phyloP scores from a whole-genome alignment of 2,329 filamentous ascomycete genomes.

The Aspergillus sp. region DNA sequence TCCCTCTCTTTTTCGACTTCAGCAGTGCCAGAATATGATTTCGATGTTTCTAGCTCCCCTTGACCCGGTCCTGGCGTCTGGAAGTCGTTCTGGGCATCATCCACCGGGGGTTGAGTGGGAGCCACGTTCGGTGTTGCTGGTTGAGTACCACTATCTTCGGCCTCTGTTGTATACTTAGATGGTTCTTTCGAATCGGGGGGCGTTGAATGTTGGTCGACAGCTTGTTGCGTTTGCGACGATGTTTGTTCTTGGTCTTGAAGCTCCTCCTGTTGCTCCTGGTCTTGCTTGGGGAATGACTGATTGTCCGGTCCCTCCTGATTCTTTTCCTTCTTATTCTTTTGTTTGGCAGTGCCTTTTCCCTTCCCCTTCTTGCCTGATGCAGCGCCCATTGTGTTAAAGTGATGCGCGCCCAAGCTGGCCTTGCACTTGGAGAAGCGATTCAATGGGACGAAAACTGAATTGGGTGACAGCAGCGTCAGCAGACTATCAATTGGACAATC shows the following conservation, averaged over 20 bases:
- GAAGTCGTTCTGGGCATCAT: slow-evolving; percentile 9
- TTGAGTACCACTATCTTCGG: slow-evolving; percentile 7
- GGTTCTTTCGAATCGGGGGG: slow-evolving; percentile 3
- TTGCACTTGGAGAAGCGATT: slow-evolving; percentile 20
- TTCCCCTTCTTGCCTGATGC: slow-evolving; percentile 22
- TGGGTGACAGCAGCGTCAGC: slow-evolving; percentile 14
- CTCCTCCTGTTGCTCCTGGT: slow-evolving; percentile 7
- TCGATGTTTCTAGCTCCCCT: slow-evolving; percentile 6
- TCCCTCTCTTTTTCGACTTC: slow-evolving; percentile 7
- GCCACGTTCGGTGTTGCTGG: slow-evolving; percentile 6
- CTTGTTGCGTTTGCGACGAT: not conserved
- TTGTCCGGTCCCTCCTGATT: slow-evolving; percentile 18
- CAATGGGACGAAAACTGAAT: slow-evolving; percentile 18
- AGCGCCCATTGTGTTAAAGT: slow-evolving; percentile 17
- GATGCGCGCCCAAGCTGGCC: slow-evolving; percentile 23
- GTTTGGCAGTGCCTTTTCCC: slow-evolving; percentile 18
- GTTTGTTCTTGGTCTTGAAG: slow-evolving; percentile 7
- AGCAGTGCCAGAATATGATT: slow-evolving; percentile 5
- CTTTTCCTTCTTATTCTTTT: slow-evolving; percentile 28
- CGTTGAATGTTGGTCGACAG: not conserved
- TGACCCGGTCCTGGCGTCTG: slow-evolving; percentile 8
- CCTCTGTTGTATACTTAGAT: slow-evolving; percentile 6
- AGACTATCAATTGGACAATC: slow-evolving; percentile 18
- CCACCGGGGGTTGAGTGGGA: slow-evolving; percentile 9
- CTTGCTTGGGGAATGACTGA: slow-evolving; percentile 14